Conservation (phyloP, 441 rosid genomes). For the Mallotus repandus region DNA sequence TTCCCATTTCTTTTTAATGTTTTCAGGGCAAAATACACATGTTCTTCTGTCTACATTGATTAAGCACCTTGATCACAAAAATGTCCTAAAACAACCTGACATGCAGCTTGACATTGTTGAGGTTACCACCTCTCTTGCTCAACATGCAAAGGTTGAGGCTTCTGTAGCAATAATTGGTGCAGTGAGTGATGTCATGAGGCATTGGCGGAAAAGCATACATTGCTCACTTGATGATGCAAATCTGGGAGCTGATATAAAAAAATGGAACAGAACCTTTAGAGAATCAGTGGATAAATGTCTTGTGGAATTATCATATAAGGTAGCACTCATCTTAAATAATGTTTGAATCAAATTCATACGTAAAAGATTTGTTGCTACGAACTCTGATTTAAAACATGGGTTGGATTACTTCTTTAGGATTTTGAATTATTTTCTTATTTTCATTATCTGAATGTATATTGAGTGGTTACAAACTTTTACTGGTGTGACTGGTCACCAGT, state of each 20-base stretch:
- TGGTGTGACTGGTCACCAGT: background rate
- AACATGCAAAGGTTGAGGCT: conserved; percentile 57
- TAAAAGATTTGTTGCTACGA: conserved; percentile 16
- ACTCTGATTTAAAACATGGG: conserved; percentile 1
- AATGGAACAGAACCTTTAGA: conserved; percentile 56
- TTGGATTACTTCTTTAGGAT: conserved; percentile 19
- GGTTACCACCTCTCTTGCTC: conserved; percentile 70
- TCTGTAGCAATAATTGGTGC: conserved; percentile 83
- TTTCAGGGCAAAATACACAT: conserved; percentile 76
- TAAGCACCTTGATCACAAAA: conserved; percentile 94
- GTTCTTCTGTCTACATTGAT: conserved; percentile 71
- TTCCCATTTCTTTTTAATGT: conserved; percentile 23
- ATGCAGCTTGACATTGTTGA: conserved; percentile 78
- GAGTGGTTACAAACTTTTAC: background rate
- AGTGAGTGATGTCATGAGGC: conserved; percentile 69
- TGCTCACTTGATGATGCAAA: conserved; percentile 70
- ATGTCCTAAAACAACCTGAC: conserved; percentile 67
- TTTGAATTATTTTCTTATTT: conserved; percentile 12
- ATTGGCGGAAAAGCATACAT: conserved; percentile 77
- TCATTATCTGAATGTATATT: background rate
- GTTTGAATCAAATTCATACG: background rate
- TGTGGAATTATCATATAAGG: conserved; percentile 68
- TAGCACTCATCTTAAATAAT: conserved; percentile 29
- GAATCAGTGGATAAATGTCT: conserved; percentile 88
- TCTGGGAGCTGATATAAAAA: conserved; percentile 56